phyloP scores from a whole-genome alignment of 176 grass and related monocot genomes.

The Eragrostis curvula region DNA sequence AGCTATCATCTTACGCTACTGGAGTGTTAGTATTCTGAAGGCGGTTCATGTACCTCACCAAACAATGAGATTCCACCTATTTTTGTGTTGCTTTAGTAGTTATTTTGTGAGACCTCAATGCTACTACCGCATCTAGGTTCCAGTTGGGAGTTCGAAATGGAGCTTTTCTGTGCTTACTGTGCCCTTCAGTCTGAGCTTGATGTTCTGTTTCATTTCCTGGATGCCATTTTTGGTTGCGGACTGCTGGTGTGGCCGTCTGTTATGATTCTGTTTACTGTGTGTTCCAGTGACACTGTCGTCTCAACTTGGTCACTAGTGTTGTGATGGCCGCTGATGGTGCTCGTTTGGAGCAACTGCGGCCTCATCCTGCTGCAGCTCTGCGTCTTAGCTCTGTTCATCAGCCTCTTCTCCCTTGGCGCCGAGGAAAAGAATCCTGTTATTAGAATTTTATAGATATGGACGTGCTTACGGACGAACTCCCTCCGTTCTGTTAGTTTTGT shows the following conservation, averaged over 20 bases:
- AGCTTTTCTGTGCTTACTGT: slow-evolving; percentile 4
- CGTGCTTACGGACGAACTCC: too few species aligned
- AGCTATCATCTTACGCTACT: neutral
- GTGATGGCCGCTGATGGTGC: too few species aligned
- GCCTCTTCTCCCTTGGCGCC: too few species aligned
- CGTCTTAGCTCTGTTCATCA: too few species aligned
- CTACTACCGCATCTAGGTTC: slow-evolving; percentile 17
- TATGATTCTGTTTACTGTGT: neutral
- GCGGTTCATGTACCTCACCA: slow-evolving; percentile 34
- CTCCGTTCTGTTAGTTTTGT: too few species aligned
- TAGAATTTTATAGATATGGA: too few species aligned
- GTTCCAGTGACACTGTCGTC: too few species aligned
- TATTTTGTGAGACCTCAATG: slow-evolving; percentile 46
- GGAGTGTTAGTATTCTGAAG: slow-evolving; percentile 15
- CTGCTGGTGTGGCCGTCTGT: neutral
- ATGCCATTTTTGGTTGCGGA: neutral
- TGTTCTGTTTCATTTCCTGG: neutral
- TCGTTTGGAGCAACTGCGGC: too few species aligned
- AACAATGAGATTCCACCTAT: slow-evolving; percentile 27
- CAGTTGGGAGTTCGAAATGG: slow-evolving; percentile 25
- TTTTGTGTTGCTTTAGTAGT: slow-evolving; percentile 46
- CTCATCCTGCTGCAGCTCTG: too few species aligned
- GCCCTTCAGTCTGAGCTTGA: neutral
- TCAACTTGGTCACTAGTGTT: too few species aligned
- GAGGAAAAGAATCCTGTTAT: too few species aligned